phyloP scores from a whole-genome alignment of 106 monocot genomes.

The Dendrobium huoshanense region DNA sequence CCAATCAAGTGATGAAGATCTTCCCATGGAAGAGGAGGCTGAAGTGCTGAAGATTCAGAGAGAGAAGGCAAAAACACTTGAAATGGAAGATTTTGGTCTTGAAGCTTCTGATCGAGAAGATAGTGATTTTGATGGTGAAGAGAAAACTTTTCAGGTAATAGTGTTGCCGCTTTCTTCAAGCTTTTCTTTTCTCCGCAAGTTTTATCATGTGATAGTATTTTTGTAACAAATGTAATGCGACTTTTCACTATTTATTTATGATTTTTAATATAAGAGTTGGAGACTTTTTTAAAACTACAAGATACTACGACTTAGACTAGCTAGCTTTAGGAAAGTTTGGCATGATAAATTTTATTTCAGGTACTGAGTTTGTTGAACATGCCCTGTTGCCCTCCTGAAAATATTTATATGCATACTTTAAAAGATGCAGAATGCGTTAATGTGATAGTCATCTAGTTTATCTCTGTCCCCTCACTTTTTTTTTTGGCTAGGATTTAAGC shows the following conservation, averaged over 20 bases:
- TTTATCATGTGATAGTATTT: not conserved
- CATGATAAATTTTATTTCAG: not conserved
- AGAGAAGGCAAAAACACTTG: conserved; percentile 58
- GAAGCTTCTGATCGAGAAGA: conserved; percentile 39
- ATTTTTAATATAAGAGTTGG: not conserved
- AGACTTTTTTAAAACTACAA: not conserved
- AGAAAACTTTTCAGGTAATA: conserved; percentile 35
- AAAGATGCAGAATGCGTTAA: not conserved
- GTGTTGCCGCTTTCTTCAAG: not conserved
- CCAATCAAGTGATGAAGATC: conserved; percentile 83
- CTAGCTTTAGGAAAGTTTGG: not conserved
- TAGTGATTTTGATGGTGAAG: conserved; percentile 24
- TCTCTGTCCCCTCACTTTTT: not conserved
- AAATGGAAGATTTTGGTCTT: conserved; percentile 71
- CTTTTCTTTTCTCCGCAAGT: not conserved
- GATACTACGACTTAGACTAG: not conserved
- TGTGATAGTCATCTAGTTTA: not conserved
- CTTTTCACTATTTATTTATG: not conserved
- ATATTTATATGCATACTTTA: not conserved
- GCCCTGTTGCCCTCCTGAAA: not conserved
- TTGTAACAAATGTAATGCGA: not conserved
- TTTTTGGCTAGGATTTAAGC: conserved; percentile 15
- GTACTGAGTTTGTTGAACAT: not conserved
- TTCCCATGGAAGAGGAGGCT: conserved; percentile 60
- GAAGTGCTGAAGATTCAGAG: conserved; percentile 61